A percentile compares a stretch with the other conserved stretches of the same genome.
These are phyloP conservation scores for Podospora pseudocomata DNA, from an alignment of 495 filamentous ascomycete species.

Conservation along the genomic window DNA sequence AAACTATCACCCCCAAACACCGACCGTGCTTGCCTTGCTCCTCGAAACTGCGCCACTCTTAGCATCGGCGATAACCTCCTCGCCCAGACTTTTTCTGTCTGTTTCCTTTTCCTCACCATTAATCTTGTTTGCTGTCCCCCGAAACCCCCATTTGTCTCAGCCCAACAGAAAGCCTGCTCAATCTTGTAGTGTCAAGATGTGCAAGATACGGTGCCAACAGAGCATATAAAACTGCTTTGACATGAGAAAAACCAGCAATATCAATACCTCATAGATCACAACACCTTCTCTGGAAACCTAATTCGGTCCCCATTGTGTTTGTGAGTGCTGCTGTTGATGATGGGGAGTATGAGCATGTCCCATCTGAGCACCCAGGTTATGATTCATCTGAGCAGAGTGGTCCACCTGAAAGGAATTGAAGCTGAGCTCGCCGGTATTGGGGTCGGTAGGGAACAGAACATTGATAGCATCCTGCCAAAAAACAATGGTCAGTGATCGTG, in stretches of 20 bases:
- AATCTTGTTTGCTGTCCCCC: too few relatives aligned
- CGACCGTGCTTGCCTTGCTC: too few relatives aligned
- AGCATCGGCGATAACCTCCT: too few relatives aligned
- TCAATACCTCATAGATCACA: background rate
- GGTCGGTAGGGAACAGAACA: slow-evolving; percentile 35
- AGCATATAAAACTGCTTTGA: too few relatives aligned
- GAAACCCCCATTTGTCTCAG: too few relatives aligned
- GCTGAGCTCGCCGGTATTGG: slow-evolving; percentile 36
- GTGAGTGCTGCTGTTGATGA: background rate
- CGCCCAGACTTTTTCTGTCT: too few relatives aligned
- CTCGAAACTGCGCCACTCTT: too few relatives aligned
- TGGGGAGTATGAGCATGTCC: background rate
- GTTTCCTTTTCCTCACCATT: too few relatives aligned
- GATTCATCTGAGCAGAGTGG: background rate
- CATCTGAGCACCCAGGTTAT: background rate
- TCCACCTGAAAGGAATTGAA: slow-evolving; percentile 33
- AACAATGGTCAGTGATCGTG: background rate
- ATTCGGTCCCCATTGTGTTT: background rate
- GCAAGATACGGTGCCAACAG: too few relatives aligned
- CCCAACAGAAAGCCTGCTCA: too few relatives aligned
- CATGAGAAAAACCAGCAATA: background rate
- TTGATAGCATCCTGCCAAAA: slow-evolving; percentile 30
- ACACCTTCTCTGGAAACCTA: background rate
- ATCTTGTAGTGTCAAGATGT: too few relatives aligned
- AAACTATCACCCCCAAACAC: background rate